Conservation (phyloP, 371 early-diverging fungal genomes). For the Apophysomyces ossiformis region DNA sequence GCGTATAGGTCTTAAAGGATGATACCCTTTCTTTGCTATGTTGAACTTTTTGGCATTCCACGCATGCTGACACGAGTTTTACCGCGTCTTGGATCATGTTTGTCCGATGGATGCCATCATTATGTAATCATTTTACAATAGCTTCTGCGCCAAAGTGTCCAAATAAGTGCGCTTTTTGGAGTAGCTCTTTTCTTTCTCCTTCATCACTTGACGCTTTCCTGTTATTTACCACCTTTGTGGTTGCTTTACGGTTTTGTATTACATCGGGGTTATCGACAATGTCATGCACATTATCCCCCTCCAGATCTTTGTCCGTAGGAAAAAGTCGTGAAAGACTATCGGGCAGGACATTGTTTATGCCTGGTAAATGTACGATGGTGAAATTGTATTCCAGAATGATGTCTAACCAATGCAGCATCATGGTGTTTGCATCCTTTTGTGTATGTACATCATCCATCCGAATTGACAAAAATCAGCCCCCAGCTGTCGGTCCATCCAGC, state of each 20-base stretch:
- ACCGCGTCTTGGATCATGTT: slow-evolving; percentile 22
- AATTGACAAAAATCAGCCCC: slow-evolving; percentile 20
- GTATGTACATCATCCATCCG: slow-evolving; percentile 26
- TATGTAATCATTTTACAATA: slow-evolving; percentile 15
- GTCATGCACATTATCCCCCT: slow-evolving; percentile 16
- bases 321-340: slow-evolving; percentile 28
- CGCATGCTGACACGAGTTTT: slow-evolving; percentile 17
- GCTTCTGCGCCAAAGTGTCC: slow-evolving; percentile 30
- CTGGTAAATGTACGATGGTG: slow-evolving; percentile 25
- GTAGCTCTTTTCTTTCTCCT: slow-evolving; percentile 13
- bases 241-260: background rate
- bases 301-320: slow-evolving; percentile 23
- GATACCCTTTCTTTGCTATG: slow-evolving; percentile 18
- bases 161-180: slow-evolving; percentile 18
- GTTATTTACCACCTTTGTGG: no score
- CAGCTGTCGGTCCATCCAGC: slow-evolving; percentile 27
- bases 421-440: slow-evolving; percentile 24
- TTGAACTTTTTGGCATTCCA: slow-evolving; percentile 23
- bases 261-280: no score
- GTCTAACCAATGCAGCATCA: slow-evolving; percentile 31
- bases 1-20: slow-evolving; percentile 24
- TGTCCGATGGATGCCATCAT: slow-evolving; percentile 22
- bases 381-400: slow-evolving; percentile 29
- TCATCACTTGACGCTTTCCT: background rate
- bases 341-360: slow-evolving; percentile 25